Conservation (phyloP, 768 basidiomycete species). For the Panellus pusillus region DNA sequence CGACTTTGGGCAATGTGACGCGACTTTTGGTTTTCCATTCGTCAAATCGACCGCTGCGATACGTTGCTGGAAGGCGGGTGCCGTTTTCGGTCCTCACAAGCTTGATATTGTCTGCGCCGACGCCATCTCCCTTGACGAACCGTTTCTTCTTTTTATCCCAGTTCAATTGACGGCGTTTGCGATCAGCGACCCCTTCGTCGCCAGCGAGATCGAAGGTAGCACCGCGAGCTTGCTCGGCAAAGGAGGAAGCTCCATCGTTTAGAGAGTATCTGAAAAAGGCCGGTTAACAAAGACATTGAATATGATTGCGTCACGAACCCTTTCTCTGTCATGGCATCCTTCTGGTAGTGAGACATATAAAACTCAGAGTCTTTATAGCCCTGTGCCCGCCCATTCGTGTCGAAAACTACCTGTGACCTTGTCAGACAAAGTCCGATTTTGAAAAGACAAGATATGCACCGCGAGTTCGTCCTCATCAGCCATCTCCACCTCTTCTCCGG, state of each 20-base stretch:
- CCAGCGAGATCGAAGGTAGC: conserved; percentile 82
- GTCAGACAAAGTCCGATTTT: background rate
- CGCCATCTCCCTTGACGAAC: conserved; percentile 83
- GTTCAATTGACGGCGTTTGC: conserved; percentile 63
- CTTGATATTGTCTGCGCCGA: conserved; percentile 91
- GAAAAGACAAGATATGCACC: conserved; percentile 42
- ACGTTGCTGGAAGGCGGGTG: conserved; percentile 84
- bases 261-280: conserved; percentile 72
- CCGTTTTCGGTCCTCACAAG: conserved; percentile 93
- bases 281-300: background rate
- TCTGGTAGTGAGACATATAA: conserved; percentile 91
- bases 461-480: conserved; percentile 78
- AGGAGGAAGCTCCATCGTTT: conserved; percentile 82
- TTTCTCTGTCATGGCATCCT: conserved; percentile 83
- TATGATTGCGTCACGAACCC: conserved; percentile 50
- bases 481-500: conserved; percentile 55
- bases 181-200: conserved; percentile 66
- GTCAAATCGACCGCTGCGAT: conserved; percentile 90
- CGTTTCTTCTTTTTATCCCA: conserved; percentile 99
- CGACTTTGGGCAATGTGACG: conserved; percentile 73
- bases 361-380: conserved; percentile 79
- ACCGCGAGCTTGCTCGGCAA: conserved; percentile 78
- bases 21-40: conserved; percentile 89
- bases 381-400: conserved; percentile 49
- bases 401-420: conserved; percentile 61